phyloP scores from a whole-genome alignment of 768 basidiomycete genomes.

The Russula sp. region DNA sequence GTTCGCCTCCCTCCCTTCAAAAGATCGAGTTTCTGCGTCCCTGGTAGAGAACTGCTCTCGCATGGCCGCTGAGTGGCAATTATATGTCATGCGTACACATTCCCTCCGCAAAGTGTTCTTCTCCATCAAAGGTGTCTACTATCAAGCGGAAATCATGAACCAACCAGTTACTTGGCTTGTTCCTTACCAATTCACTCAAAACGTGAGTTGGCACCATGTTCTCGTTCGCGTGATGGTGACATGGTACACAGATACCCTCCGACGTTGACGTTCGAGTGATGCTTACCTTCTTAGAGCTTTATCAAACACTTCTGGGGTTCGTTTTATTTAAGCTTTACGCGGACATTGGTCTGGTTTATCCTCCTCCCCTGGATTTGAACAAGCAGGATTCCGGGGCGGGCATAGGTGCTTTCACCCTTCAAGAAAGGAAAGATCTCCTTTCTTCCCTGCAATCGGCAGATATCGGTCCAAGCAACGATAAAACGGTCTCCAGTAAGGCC shows the following conservation, averaged over 20 bases:
- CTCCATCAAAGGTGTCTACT: constrained; percentile 97
- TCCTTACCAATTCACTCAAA: constrained; percentile 96
- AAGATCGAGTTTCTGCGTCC: constrained; percentile 68
- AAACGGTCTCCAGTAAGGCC: constrained; percentile 48
- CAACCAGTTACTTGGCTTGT: constrained; percentile 94
- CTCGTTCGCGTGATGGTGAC: constrained; percentile 6
- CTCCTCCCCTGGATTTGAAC: constrained; percentile 78
- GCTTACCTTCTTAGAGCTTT: constrained; percentile 95
- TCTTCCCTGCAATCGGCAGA: constrained; percentile 18
- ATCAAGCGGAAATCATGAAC: constrained; percentile 91
- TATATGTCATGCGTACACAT: constrained; percentile 85
- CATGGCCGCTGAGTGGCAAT: constrained; percentile 91
- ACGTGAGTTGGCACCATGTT: constrained; percentile 39
- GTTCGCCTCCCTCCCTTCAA: constrained; percentile 88
- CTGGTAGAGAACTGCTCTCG: constrained; percentile 87
- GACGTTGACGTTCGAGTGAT: constrained; percentile 98
- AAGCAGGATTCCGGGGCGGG: constrained; percentile 85
- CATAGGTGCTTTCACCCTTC: constrained; percentile 78
- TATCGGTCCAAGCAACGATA: constrained; percentile 33
- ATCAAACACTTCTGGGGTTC: constrained; percentile 93
- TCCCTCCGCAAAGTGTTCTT: constrained; percentile 87
- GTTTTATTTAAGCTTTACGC: constrained; percentile 97
- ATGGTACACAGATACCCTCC: constrained; percentile 59
- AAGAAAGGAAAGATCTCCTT: constrained; percentile 35
- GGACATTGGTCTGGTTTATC: constrained; percentile 88